These are phyloP conservation scores for Ophiostoma angusticollis DNA, from an alignment of 2,329 filamentous ascomycete genomes.

Conservation along the genomic window DNA sequence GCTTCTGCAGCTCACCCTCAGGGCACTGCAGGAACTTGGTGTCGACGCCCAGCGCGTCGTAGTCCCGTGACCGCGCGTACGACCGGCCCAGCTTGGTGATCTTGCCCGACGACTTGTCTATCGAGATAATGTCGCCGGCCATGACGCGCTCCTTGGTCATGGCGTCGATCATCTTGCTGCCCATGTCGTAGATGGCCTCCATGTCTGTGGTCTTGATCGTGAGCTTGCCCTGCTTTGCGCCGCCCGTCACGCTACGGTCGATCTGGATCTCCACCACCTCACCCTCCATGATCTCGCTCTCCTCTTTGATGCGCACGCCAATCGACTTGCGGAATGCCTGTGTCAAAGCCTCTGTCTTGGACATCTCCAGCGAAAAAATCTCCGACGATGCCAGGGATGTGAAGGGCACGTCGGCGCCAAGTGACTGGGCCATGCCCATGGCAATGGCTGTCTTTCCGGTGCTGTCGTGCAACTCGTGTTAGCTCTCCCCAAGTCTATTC, in stretches of 20 bases:
- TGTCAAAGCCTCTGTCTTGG: slow-evolving; percentile 93
- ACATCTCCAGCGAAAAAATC: slow-evolving; percentile 98
- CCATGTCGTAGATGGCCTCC: slow-evolving; percentile 99
- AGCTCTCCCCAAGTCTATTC: neutral
- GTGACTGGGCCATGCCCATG: slow-evolving; percentile 95
- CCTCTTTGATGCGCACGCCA: slow-evolving; percentile 94
- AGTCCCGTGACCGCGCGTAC: slow-evolving; percentile 88
- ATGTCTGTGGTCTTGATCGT: slow-evolving; percentile 99
- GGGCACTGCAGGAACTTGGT: slow-evolving; percentile 97
- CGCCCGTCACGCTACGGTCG: slow-evolving; percentile 88
- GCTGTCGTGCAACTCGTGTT: no score
- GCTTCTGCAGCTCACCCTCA: slow-evolving; percentile 92
- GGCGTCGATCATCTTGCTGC: slow-evolving; percentile 97
- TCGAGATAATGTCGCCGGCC: slow-evolving; percentile 95
- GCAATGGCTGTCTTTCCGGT: slow-evolving; percentile 98
- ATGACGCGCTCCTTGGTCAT: slow-evolving; percentile 99
- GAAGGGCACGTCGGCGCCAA: slow-evolving; percentile 89
- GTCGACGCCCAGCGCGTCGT: slow-evolving; percentile 97
- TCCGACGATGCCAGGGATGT: slow-evolving; percentile 92
- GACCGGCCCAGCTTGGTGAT: slow-evolving; percentile 95
- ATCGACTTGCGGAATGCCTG: slow-evolving; percentile 99
- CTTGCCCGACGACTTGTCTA: slow-evolving; percentile 96
- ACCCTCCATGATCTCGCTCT: slow-evolving; percentile 98
- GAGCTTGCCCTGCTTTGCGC: slow-evolving; percentile 95
- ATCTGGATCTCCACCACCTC: slow-evolving; percentile 99